phyloP scores from a whole-genome alignment of 2,329 filamentous ascomycete genomes.

The Fusarium stilboides region DNA sequence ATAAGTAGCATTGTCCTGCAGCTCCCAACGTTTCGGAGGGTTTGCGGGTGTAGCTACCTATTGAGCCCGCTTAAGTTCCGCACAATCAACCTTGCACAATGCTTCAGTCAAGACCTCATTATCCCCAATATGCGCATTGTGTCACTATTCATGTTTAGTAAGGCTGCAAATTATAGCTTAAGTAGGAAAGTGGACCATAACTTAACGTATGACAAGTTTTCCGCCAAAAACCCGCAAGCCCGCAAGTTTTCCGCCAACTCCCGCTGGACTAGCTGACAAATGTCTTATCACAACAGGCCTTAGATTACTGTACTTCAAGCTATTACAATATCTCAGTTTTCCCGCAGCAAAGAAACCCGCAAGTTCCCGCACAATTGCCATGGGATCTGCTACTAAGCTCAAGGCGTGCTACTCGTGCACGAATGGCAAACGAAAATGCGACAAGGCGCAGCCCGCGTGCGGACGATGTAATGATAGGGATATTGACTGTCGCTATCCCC shows the following conservation, averaged over 20 bases:
- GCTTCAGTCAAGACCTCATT: neutral
- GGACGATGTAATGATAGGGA: constrained; percentile 18
- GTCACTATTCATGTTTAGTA: neutral
- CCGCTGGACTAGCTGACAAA: constrained; percentile 20
- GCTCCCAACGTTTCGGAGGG: neutral
- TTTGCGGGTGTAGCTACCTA: neutral
- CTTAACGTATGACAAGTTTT: neutral
- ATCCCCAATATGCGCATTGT: neutral
- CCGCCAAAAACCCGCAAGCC: neutral
- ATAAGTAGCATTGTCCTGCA: too few relatives aligned
- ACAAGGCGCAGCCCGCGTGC: constrained; percentile 16
- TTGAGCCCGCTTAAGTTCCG: neutral
- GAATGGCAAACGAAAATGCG: constrained; percentile 15
- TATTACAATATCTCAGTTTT: neutral
- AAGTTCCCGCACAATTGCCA: neutral
- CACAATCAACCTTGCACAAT: neutral
- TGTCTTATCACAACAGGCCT: neutral
- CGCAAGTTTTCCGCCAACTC: neutral
- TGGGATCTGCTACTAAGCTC: neutral
- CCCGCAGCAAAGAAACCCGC: constrained; percentile 1
- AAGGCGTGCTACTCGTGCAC: constrained; percentile 13
- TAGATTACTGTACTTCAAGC: neutral
- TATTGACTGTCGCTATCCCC: constrained; percentile 14
- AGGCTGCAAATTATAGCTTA: neutral
- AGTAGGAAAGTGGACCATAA: neutral